These are phyloP conservation scores for Penicillium canescens DNA, from an alignment of 495 filamentous ascomycete genomes.

Conservation along the genomic window DNA sequence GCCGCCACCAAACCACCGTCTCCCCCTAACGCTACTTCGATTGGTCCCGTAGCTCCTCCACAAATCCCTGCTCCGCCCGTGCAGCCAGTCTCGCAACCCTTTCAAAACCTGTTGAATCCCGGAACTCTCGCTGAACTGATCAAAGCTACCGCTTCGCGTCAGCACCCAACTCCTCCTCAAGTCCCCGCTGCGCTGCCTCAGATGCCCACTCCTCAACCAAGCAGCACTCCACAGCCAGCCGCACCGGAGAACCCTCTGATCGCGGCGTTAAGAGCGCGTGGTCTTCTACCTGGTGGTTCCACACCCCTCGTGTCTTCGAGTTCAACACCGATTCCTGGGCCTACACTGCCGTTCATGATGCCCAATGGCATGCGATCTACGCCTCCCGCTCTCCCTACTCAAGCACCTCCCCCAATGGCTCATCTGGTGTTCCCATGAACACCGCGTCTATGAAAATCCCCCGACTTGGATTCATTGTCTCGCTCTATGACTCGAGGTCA, in stretches of 20 bases:
- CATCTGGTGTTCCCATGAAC: slow-evolving; percentile 66
- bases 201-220: slow-evolving; percentile 24
- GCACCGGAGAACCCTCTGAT: slow-evolving; percentile 46
- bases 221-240: slow-evolving; percentile 31
- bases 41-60: slow-evolving; percentile 23
- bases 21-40: slow-evolving; percentile 21
- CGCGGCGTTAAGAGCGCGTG: slow-evolving; percentile 46
- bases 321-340: slow-evolving; percentile 19
- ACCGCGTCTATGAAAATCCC: slow-evolving; percentile 77
- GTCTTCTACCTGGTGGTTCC: slow-evolving; percentile 44
- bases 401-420: slow-evolving; percentile 28
- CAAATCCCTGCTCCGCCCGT: slow-evolving; percentile 31
- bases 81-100: slow-evolving; percentile 36
- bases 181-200: slow-evolving; percentile 28
- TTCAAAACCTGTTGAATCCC: slow-evolving; percentile 48
- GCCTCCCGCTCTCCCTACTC: slow-evolving; percentile 33
- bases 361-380: slow-evolving; percentile 42
- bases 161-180: slow-evolving; percentile 40
- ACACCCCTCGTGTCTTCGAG: slow-evolving; percentile 27
- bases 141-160: slow-evolving; percentile 46
- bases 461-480: slow-evolving; percentile 68
- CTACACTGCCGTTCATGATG: slow-evolving; percentile 41
- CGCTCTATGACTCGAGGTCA: slow-evolving; percentile 75
- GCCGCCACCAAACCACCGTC: slow-evolving; percentile 35
- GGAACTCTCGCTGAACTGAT: slow-evolving; percentile 51